Conservation (phyloP, 1,139 yeast species). For the Candida sojae region DNA sequence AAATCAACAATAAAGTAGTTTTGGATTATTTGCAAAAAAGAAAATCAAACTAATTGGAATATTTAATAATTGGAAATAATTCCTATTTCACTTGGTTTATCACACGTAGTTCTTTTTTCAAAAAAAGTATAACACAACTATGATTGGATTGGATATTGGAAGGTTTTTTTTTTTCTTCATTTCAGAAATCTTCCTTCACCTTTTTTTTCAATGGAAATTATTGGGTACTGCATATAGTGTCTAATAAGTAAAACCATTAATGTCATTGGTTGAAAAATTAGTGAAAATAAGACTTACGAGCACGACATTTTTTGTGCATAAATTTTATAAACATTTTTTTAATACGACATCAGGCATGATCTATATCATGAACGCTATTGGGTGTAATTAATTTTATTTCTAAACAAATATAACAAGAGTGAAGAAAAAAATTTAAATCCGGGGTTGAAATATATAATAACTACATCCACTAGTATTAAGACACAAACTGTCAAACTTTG, state of each 20-base stretch:
- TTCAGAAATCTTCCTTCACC: conserved; percentile 1
- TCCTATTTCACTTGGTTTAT: conserved; percentile 1
- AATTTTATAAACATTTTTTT: background rate
- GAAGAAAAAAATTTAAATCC: too few species aligned
- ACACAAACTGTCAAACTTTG: too few species aligned
- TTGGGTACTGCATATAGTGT: conserved; percentile 9
- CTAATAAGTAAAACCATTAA: conserved; percentile 6
- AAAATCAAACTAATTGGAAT: conserved; percentile 5
- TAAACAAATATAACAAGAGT: too few species aligned
- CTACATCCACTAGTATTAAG: too few species aligned
- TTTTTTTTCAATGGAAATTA: conserved; percentile 8
- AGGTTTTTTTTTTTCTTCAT: conserved; percentile 1
- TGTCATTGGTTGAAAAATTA: conserved; percentile 8
- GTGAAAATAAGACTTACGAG: background rate
- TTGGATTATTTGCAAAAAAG: background rate
- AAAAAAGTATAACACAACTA: background rate
- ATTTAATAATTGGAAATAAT: background rate
- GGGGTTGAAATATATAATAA: too few species aligned
- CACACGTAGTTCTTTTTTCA: background rate
- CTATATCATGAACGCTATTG: too few species aligned
- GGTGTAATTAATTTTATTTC: too few species aligned
- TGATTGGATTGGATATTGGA: background rate
- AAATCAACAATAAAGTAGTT: background rate
- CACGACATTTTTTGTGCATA: background rate
- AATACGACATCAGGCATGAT: background rate